Percentiles rank a stretch among this genome's conserved stretches.
Evolutionary conservation across 208 protist genomes (phyloP).

Genomic region (Leishmania turanica): DNA sequence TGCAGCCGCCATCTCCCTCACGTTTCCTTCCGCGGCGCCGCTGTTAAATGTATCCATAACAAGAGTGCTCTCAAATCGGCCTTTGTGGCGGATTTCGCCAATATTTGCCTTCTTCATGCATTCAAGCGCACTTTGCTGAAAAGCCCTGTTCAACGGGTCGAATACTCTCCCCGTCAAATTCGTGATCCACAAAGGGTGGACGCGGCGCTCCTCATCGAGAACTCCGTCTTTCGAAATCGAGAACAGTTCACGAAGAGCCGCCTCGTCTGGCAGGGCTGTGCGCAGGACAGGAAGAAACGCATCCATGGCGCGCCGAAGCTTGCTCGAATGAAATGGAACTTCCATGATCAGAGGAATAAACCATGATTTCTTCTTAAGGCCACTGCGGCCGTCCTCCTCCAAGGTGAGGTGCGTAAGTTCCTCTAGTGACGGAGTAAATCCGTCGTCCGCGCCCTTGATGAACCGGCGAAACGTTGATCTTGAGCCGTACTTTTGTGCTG

Average conservation of each 20-base stretch:
- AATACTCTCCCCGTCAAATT: slow-evolving; percentile 84
- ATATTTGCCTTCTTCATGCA: slow-evolving; percentile 69
- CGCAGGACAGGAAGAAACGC: slow-evolving; percentile 73
- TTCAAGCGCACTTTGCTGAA: slow-evolving; percentile 49
- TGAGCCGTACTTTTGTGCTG: slow-evolving; percentile 64
- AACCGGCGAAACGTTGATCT: slow-evolving; percentile 72
- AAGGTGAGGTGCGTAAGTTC: slow-evolving; percentile 81
- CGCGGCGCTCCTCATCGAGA: neutral
- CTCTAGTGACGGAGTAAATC: slow-evolving; percentile 72
- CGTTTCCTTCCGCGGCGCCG: slow-evolving; percentile 42
- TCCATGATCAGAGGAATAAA: slow-evolving; percentile 83
- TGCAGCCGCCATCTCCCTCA: slow-evolving; percentile 71
- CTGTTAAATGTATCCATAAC: slow-evolving; percentile 48
- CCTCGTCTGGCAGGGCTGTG: slow-evolving; percentile 72
- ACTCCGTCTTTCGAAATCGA: slow-evolving; percentile 25
- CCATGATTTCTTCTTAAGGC: slow-evolving; percentile 90
- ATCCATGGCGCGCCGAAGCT: slow-evolving; percentile 62
- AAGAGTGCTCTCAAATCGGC: slow-evolving; percentile 56
- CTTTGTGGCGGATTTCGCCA: slow-evolving; percentile 80
- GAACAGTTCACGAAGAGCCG: slow-evolving; percentile 49
- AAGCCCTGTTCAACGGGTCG: slow-evolving; percentile 53
- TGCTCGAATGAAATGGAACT: slow-evolving; percentile 86
- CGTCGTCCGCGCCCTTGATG: slow-evolving; percentile 83
- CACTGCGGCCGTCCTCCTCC: slow-evolving; percentile 84
- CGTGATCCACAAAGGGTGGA: slow-evolving; percentile 67